Base-by-base conservation (phyloP, 2,329 filamentous ascomycete genomes). In the Phialophora macrospora region DNA sequence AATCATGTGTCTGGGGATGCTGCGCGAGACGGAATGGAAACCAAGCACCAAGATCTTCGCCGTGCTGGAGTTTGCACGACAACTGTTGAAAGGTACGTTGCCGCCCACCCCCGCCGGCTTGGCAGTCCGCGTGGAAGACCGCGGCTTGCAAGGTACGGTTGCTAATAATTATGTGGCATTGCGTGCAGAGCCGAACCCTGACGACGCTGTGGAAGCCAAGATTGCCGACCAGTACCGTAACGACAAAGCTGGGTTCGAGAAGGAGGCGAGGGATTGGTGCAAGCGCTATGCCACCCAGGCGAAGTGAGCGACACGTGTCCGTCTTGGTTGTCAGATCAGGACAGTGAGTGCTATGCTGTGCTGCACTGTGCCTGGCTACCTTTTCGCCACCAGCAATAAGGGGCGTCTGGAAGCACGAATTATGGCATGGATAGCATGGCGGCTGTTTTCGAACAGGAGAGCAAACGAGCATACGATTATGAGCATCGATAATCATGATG, bases 11-110 rank as follows among this genome's bases (percentile, higher is more conserved):
- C 84, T 97, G 52, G 88, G 87, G 66, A 86, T 93, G 78, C 87
- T 97, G 72, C 92, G 93, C 76, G 78, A 89, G 32, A 92, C 96
- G 74, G 89, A 92, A 79, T 97, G 93, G 93, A 97, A 97, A 84
- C 93, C 93, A 20, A 89, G 89, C 67, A 91, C 89, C 74, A 90
- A 89, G 80, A 85, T 97, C 70, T 79, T 80, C 54, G 86, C 87
- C 60, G 92, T 97, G 30, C 85, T 97, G 68, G 87, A 90, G 76
- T 90, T 93, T 72, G 85, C 94, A 24, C 83, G 89, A 69, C 84
- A 87, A 70, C 84, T 97, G 68, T 83, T 97, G 60, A 80, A 67
- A 68, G 71, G 71, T 72, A 62, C 26, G 66, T 68, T 26, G 41
- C n/a, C 12, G 11, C 8, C 44, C 26, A 30, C 14, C 12, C 28